Percentiles rank a stretch among this genome's conserved stretches.
phyloP scores from a whole-genome alignment of 805 yeast genomes.

The Cyberlindnera xylosilytica region DNA sequence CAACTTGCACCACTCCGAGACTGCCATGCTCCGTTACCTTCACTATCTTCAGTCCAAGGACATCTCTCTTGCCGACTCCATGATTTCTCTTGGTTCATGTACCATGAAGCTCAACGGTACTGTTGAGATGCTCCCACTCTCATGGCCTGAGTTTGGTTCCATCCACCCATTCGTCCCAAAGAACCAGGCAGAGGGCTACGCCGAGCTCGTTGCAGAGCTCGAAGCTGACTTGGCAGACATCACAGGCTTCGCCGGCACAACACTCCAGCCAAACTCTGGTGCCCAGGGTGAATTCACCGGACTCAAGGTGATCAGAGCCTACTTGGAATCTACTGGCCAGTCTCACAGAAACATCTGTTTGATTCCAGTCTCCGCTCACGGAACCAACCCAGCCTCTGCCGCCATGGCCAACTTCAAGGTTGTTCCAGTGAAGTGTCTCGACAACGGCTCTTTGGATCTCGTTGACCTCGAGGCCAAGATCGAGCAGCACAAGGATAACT shows the following conservation, averaged over 20 bases:
- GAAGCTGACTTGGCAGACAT: slow-evolving; percentile 85
- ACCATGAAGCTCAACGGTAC: slow-evolving; percentile 97
- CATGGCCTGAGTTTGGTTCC: slow-evolving; percentile 89
- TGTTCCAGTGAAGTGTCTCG: slow-evolving; percentile 83
- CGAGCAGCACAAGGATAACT: slow-evolving; percentile 56
- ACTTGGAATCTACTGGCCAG: slow-evolving; percentile 69
- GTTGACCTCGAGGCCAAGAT: slow-evolving; percentile 73
- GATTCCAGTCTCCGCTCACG: slow-evolving; percentile 97
- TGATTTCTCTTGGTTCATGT: slow-evolving; percentile 97
- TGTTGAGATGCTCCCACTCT: slow-evolving; percentile 88
- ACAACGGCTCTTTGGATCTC: slow-evolving; percentile 84
- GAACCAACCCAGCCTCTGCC: slow-evolving; percentile 98
- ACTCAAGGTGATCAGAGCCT: slow-evolving; percentile 76
- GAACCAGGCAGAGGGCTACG: slow-evolving; percentile 86
- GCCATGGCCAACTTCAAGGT: slow-evolving; percentile 96
- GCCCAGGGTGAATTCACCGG: slow-evolving; percentile 99
- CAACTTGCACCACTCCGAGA: slow-evolving; percentile 87
- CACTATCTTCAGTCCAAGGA: slow-evolving; percentile 84
- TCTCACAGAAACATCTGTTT: slow-evolving; percentile 77
- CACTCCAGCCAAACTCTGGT: slow-evolving; percentile 95
- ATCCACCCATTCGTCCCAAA: slow-evolving; percentile 92
- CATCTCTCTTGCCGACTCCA: slow-evolving; percentile 88
- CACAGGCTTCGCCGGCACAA: slow-evolving; percentile 89
- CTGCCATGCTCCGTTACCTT: slow-evolving; percentile 89
- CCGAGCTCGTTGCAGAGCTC: slow-evolving; percentile 68